Evolutionary conservation across 352 stramenopile species (phyloP), one percentile per base, ranked within the genome.

Genomic region (Nothophytophthora sp.): DNA sequence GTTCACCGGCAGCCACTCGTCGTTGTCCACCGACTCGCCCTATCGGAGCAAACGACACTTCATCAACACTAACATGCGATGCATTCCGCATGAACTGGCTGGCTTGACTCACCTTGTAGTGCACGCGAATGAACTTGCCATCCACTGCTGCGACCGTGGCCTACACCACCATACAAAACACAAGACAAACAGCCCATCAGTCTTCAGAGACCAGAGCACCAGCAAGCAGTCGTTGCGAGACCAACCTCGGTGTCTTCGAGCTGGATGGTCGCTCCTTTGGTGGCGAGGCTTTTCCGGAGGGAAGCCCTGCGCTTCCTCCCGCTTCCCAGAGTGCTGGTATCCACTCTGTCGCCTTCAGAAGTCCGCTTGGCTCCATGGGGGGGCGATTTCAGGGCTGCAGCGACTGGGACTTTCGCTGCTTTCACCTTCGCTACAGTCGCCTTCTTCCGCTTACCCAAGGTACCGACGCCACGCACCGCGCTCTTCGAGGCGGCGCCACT

Each of bases 71-170:
- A 1, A 22, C 27, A 36, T 47, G 29, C 55, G 37, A 18, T 61
- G 5, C 10, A 46, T 53, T 7, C 5, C 1, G 18, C 32, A 36
- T 7, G 9, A 44, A 32, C 41, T 12, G 13, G 9, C 1, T 36
- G 29, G 25, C 9, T 8, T 9, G 36, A 5, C 30, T 33, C 58
- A 86, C 80, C 60, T 92, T 92, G 63, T 92, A 91, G 37, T 91
- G 83, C 7, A 94, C 59, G 13, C 83, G 81, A 46, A 92, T 76
- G 35, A 78, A 88, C 27, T 85, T 83, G 60, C 81, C 81, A 30
- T 90, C 70, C 5, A 94, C 71, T 1, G 78, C 80, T 2, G 63
- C 73, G 19, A 93, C 63, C 40, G 79, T 83, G 3, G 77, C 82
- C 79, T 91, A 37, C 8, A 39, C 3, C 24, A 32, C 34, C 33